Conservation (phyloP, 192 early-diverging fungal species). For the Backusella australiensis region DNA sequence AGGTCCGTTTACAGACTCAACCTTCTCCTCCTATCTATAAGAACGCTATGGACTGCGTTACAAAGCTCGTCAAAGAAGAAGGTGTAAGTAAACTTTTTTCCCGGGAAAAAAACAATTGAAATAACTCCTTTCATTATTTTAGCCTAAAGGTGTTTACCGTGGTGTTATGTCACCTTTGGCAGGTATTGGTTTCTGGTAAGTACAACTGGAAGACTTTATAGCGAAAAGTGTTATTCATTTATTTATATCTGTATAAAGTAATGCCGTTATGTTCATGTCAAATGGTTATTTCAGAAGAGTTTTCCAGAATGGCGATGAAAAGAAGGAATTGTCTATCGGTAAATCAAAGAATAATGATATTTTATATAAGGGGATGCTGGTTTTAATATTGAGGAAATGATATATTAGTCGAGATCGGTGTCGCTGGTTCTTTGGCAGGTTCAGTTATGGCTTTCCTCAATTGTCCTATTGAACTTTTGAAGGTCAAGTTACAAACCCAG, state of each 20-base stretch:
- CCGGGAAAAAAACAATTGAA: neutral
- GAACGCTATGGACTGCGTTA: conserved; percentile 58
- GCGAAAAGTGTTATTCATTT: neutral
- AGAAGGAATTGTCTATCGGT: conserved; percentile 47
- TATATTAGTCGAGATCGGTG: conserved; percentile 44
- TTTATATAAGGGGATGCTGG: neutral
- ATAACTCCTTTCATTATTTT: neutral
- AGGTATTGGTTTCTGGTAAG: conserved; percentile 70
- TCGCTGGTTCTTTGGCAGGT: conserved; percentile 61
- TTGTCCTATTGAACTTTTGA: conserved; percentile 66
- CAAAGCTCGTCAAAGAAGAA: conserved; percentile 49
- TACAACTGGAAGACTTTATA: neutral
- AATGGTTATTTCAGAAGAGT: conserved; percentile 61
- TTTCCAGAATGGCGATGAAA: conserved; percentile 46
- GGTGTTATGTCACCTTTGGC: conserved; percentile 67
- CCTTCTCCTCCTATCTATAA: conserved; percentile 54
- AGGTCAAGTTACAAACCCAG: conserved; percentile 71
- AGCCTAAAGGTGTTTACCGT: conserved; percentile 66
- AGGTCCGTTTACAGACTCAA: conserved; percentile 71
- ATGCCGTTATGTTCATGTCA: conserved; percentile 67
- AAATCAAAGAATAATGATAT: conserved; percentile 2
- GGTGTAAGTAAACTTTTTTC: conserved; percentile 44
- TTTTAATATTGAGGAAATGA: neutral
- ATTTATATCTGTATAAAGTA: conserved; percentile 38
- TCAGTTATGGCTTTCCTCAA: conserved; percentile 70